These are phyloP conservation scores for Mallotus nudiflorus DNA, from an alignment of 345 rosid genomes.

Conservation along the genomic window DNA sequence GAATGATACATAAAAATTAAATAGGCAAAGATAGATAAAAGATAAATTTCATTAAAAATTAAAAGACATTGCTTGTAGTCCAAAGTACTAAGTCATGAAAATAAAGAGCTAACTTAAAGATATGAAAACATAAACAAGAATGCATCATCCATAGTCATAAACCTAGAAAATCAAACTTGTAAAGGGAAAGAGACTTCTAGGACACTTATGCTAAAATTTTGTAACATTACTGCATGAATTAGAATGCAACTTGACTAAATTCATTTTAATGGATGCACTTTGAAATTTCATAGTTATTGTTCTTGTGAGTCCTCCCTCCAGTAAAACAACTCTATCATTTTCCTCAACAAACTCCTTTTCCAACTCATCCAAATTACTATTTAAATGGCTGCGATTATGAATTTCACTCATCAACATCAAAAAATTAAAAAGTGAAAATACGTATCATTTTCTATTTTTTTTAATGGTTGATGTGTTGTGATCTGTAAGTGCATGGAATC, in stretches of 20 bases:
- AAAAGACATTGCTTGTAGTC: no score
- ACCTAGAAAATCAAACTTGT: conserved; percentile 45
- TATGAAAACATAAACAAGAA: no score
- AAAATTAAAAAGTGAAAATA: background rate
- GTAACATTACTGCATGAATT: conserved; percentile 7
- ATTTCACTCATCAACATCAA: conserved; percentile 21
- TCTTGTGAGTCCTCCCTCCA: conserved; percentile 88
- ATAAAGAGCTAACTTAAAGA: no score
- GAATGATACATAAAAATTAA: no score
- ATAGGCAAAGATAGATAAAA: no score
- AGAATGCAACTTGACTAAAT: conserved; percentile 60
- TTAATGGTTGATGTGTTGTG: no score
- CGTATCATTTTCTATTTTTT: background rate
- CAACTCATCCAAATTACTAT: conserved; percentile 75
- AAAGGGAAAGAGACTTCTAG: conserved; percentile 20
- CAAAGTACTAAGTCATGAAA: no score
- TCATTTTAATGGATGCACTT: conserved; percentile 61
- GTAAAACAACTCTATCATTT: conserved; percentile 76
- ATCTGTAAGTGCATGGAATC: no score
- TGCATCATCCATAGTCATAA: conserved; percentile 84
- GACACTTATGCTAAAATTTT: conserved; percentile 3
- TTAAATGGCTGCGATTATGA: conserved; percentile 75
- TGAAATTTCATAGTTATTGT: conserved; percentile 69
- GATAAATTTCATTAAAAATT: no score
- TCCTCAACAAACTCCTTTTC: conserved; percentile 62